Evolutionary conservation across 441 rosid species (phyloP).

Genomic region (Corymbia calophylla): DNA sequence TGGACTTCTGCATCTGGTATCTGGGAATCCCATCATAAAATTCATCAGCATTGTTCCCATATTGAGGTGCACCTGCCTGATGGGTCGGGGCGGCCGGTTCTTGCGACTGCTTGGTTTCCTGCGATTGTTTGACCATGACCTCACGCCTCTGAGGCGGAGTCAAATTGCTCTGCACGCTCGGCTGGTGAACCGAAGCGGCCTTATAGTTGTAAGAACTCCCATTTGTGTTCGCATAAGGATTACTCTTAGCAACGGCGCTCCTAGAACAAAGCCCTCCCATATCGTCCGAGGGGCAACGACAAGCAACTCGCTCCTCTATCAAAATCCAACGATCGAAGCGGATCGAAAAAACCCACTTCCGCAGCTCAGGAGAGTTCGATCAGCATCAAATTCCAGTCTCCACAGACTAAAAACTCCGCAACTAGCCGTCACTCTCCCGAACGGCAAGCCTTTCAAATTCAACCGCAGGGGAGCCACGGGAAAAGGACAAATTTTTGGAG

Average conservation of each 20-base stretch:
- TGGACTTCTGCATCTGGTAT: conserved; percentile 29
- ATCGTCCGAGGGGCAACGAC: not conserved
- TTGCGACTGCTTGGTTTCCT: conserved; percentile 20
- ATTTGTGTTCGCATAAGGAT: conserved; percentile 24
- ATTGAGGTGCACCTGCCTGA: conserved; percentile 1
- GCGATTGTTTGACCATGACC: conserved; percentile 20
- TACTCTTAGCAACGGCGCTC: conserved; percentile 16
- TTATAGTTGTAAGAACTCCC: conserved; percentile 16
- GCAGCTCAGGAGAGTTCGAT: not conserved
- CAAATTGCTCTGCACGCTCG: conserved; percentile 10
- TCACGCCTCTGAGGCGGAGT: conserved; percentile 21
- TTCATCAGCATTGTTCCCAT: conserved; percentile 11
- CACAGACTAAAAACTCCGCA: not conserved
- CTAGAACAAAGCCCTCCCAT: conserved; percentile 57
- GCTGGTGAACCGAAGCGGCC: conserved; percentile 2
- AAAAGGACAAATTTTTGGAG: not conserved
- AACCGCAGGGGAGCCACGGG: not conserved
- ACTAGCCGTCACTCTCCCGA: not conserved
- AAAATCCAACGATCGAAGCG: not conserved
- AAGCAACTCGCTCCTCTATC: not conserved
- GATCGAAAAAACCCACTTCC: not conserved
- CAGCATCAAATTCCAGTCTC: not conserved
- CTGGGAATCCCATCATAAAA: conserved; percentile 62
- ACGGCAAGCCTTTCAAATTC: not conserved
- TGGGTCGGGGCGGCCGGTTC: conserved; percentile 16